Evolutionary conservation across 2,329 filamentous ascomycete species (phyloP).

Genomic region (Cordyceps javanica): DNA sequence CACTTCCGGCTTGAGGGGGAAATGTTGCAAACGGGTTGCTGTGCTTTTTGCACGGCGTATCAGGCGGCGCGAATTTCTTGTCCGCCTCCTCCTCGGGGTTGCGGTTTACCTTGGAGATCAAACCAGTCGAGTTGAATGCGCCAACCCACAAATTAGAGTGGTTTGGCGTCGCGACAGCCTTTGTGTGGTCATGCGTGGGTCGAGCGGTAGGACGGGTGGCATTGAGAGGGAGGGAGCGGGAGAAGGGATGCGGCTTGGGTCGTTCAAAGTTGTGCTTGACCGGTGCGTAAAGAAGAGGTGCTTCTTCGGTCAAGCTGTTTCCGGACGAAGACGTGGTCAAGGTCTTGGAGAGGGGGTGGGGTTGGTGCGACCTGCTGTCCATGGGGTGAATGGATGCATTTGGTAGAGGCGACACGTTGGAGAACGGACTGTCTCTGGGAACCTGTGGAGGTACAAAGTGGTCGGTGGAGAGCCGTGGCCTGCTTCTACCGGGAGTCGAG

Average conservation of each 20-base stretch:
- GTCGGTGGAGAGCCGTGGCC: slow-evolving; percentile 72
- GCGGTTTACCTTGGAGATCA: slow-evolving; percentile 91
- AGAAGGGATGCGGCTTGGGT: slow-evolving; percentile 29
- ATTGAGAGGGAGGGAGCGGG: slow-evolving; percentile 32
- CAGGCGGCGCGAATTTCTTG: slow-evolving; percentile 69
- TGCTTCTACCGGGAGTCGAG: slow-evolving; percentile 52
- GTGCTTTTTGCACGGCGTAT: slow-evolving; percentile 93
- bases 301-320: slow-evolving; percentile 68
- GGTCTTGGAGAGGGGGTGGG: slow-evolving; percentile 81
- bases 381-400: slow-evolving; percentile 48
- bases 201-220: slow-evolving; percentile 30
- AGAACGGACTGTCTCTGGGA: slow-evolving; percentile 58
- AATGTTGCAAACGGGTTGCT: slow-evolving; percentile 62
- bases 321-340: slow-evolving; percentile 81
- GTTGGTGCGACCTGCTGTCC: slow-evolving; percentile 44
- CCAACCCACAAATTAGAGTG: slow-evolving; percentile 57
- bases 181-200: slow-evolving; percentile 24
- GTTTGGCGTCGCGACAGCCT: slow-evolving; percentile 40
- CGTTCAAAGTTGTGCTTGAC: slow-evolving; percentile 22
- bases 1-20: slow-evolving; percentile 52
- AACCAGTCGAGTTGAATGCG: slow-evolving; percentile 88
- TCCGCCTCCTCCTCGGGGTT: slow-evolving; percentile 62
- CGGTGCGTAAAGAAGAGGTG: slow-evolving; percentile 32
- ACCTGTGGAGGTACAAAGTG: slow-evolving; percentile 62
- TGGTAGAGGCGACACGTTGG: slow-evolving; percentile 43